phyloP scores from a whole-genome alignment of 2,329 filamentous ascomycete genomes.

The Phaeosphaeria sp. region DNA sequence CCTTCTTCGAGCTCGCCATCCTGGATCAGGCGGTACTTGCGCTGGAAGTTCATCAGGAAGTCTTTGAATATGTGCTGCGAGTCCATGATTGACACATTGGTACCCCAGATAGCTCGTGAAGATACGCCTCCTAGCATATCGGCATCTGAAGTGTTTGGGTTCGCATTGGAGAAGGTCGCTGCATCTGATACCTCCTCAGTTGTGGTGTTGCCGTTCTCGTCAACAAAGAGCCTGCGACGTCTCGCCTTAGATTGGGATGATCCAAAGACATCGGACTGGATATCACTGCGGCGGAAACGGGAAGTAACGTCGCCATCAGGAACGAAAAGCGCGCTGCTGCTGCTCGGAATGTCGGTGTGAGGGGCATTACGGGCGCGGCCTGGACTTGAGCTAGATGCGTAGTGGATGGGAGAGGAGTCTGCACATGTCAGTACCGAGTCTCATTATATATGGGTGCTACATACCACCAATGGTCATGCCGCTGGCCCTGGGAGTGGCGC shows the following conservation, averaged over 20 bases:
- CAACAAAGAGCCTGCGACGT: conserved; percentile 67
- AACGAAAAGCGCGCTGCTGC: conserved; percentile 88
- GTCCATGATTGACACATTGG: conserved; percentile 92
- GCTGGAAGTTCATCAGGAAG: conserved; percentile 89
- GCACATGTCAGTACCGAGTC: conserved; percentile 18
- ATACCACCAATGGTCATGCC: conserved; percentile 68
- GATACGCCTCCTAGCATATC: conserved; percentile 83
- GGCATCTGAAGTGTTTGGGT: conserved; percentile 91
- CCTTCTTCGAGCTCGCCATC: conserved; percentile 79
- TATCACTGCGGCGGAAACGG: conserved; percentile 78
- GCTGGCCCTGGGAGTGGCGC: conserved; percentile 75
- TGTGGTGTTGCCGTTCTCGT: conserved; percentile 68
- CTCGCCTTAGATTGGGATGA: conserved; percentile 51
- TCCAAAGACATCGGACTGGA: conserved; percentile 74
- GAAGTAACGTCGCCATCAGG: conserved; percentile 64
- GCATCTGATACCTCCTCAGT: conserved; percentile 61
- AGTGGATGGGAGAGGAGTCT: conserved; percentile 94
- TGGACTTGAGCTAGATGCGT: conserved; percentile 88
- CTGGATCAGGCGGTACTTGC: conserved; percentile 91
- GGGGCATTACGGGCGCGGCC: conserved; percentile 65
- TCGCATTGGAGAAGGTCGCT: conserved; percentile 69
- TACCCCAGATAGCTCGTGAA: conserved; percentile 92
- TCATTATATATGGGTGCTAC: conserved; percentile 12
- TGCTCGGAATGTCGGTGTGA: conserved; percentile 77
- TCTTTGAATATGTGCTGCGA: conserved; percentile 88